phyloP scores from a whole-genome alignment of 305 asterid species.

The Fraxinus sp. region DNA sequence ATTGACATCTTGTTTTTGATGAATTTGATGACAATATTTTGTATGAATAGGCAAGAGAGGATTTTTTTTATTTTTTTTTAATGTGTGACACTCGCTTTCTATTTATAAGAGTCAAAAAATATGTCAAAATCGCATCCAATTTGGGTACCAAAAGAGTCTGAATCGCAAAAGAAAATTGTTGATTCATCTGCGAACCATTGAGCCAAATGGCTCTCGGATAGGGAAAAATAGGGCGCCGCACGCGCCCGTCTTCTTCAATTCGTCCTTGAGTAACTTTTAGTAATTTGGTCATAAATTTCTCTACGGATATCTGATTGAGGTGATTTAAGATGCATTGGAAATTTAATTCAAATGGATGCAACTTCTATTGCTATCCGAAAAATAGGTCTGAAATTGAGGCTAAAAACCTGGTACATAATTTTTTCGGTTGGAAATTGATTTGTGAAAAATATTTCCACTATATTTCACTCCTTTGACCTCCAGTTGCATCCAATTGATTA shows the following conservation, averaged over 20 bases:
- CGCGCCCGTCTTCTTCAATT: not conserved
- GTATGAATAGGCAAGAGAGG: too few species aligned
- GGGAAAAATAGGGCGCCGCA: not conserved
- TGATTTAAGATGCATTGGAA: too few species aligned
- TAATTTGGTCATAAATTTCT: not conserved
- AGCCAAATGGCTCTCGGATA: not conserved
- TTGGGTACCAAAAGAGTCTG: too few species aligned
- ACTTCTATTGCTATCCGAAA: not conserved
- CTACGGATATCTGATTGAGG: not conserved
- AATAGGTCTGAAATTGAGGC: not conserved
- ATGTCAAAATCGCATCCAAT: too few species aligned
- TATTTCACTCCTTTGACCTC: not conserved
- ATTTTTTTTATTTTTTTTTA: too few species aligned
- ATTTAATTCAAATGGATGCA: not conserved
- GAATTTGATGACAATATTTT: too few species aligned
- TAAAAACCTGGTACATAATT: not conserved
- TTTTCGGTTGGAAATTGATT: not conserved
- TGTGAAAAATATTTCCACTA: not conserved
- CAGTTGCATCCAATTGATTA: not conserved
- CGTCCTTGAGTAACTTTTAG: not conserved
- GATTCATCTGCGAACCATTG: not conserved
- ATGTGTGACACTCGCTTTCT: too few species aligned
- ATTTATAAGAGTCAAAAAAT: too few species aligned
- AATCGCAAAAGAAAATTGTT: too few species aligned
- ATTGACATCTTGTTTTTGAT: too few species aligned